These are phyloP conservation scores for Pichia cephalocereana DNA, from an alignment of 805 yeast species.

Conservation along the genomic window DNA sequence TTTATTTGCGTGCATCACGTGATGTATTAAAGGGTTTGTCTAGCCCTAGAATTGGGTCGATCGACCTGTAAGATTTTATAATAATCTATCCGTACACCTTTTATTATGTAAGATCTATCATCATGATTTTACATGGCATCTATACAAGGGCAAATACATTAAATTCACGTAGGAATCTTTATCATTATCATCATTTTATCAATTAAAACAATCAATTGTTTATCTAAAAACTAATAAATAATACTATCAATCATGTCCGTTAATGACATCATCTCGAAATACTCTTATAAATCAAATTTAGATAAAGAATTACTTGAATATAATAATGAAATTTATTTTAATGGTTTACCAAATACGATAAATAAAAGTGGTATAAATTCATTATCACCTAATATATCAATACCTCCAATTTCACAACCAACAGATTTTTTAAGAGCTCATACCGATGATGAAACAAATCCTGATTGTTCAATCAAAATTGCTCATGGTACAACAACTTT, in stretches of 20 bases:
- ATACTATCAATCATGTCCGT: slow-evolving; percentile 19
- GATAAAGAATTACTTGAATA: slow-evolving; percentile 18
- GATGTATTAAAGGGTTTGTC: too few relatives aligned
- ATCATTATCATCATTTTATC: too few relatives aligned
- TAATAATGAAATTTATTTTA: slow-evolving; percentile 4
- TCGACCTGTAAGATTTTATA: neutral
- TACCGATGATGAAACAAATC: slow-evolving; percentile 88
- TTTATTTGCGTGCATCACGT: too few relatives aligned
- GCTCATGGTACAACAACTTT: slow-evolving; percentile 99
- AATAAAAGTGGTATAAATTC: neutral
- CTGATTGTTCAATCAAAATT: slow-evolving; percentile 90
- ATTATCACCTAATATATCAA: slow-evolving; percentile 52
- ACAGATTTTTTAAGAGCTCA: slow-evolving; percentile 94
- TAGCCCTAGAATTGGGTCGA: neutral
- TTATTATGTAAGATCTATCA: too few relatives aligned
- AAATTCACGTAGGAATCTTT: too few relatives aligned
- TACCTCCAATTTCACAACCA: slow-evolving; percentile 85
- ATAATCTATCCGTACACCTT: neutral
- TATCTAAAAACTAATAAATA: too few relatives aligned
- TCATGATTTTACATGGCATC: neutral
- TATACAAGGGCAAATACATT: neutral
- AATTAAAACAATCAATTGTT: too few relatives aligned
- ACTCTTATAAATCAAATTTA: slow-evolving; percentile 17
- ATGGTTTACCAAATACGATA: neutral
- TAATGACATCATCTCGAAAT: slow-evolving; percentile 22